Conservation (phyloP, 257 asterid species). For the Fraxinus americana region DNA sequence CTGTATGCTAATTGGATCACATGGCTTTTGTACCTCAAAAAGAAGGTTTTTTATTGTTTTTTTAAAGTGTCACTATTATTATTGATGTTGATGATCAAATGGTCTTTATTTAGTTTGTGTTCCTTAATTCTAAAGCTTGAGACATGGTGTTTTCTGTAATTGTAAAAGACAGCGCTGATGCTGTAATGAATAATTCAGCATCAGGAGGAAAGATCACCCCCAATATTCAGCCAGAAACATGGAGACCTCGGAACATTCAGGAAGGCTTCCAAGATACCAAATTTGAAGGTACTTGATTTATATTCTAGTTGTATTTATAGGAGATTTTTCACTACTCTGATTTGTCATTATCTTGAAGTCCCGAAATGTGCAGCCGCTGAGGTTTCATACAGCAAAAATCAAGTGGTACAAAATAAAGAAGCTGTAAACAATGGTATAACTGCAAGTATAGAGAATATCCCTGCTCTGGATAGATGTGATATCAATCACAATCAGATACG, state of each 20-base stretch:
- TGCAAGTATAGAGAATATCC: constrained; percentile 33
- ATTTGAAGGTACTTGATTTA: constrained; percentile 64
- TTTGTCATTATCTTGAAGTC: constrained; percentile 23
- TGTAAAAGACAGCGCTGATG: constrained; percentile 55
- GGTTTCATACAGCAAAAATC: constrained; percentile 41
- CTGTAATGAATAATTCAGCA: constrained; percentile 28
- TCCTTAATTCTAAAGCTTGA: constrained; percentile 34
- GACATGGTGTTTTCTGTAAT: constrained; percentile 31
- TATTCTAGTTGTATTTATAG: not conserved
- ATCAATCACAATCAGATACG: constrained; percentile 46
- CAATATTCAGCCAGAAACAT: constrained; percentile 51
- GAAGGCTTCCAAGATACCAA: constrained; percentile 50
- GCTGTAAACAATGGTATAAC: constrained; percentile 34
- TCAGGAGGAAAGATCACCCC: constrained; percentile 37
- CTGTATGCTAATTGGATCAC: constrained; percentile 14
- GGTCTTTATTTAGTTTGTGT: constrained; percentile 5
- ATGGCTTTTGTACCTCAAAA: not conserved
- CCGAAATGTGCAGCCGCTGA: constrained; percentile 73
- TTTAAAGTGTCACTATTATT: not conserved
- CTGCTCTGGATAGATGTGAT: constrained; percentile 34
- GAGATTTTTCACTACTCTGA: not conserved
- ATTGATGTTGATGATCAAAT: constrained; percentile 2
- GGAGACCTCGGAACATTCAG: constrained; percentile 77
- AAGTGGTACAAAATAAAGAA: constrained; percentile 37
- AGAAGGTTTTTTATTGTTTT: too few relatives aligned